Base-by-base conservation (phyloP, 495 filamentous ascomycete genomes). In the Podospora didyma region DNA sequence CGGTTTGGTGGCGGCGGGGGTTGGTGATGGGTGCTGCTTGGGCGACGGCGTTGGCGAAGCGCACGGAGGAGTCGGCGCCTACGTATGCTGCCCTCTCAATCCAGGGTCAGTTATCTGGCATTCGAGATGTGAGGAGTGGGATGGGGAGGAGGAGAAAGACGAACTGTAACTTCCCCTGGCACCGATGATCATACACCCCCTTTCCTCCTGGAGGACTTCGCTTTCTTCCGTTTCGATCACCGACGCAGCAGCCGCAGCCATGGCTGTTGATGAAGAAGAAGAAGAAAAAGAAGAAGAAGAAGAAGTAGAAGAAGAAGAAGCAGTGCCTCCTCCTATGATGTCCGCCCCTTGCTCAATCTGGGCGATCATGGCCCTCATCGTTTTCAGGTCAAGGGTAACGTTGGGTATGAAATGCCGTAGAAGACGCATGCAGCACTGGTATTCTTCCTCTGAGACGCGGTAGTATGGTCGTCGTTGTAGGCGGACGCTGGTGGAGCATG, bases 301-400 rank as follows among this genome's bases (percentile, higher is more conserved):
- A n/a, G n/a, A n/a, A n/a, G n/a, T n/a, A n/a, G n/a, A n/a, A n/a
- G n/a, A n/a, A n/a, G n/a, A n/a, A n/a, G n/a, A n/a, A n/a, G n/a
- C n/a, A n/a, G n/a, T n/a, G n/a, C n/a, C n/a, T n/a, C n/a, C n/a
- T n/a, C n/a, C n/a, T n/a, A n/a, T 21, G 53, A 56, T 49, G 12
- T 56, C 45, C 12, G 19, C 28, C 26, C 53, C 53, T 19, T 56
- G 53, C 53, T 56, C 53, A 19, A 56, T 56, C 53, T 56, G 46
- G 31, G 53, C 46, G 6, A 56, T 20, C 53, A 56, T 56, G 1
- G 53, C 46, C 46, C 49, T 56, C 53, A 56, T 56, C 45, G 53
- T 56, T 28, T 49, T 41, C 19, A 56, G 34, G 45, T 56, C 53
- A 2, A 56, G 53, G 17, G 45, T 49, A 7, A 21, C 46, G 19